phyloP scores from a whole-genome alignment of 2,329 filamentous ascomycete species.

The Epichloe sp. region DNA sequence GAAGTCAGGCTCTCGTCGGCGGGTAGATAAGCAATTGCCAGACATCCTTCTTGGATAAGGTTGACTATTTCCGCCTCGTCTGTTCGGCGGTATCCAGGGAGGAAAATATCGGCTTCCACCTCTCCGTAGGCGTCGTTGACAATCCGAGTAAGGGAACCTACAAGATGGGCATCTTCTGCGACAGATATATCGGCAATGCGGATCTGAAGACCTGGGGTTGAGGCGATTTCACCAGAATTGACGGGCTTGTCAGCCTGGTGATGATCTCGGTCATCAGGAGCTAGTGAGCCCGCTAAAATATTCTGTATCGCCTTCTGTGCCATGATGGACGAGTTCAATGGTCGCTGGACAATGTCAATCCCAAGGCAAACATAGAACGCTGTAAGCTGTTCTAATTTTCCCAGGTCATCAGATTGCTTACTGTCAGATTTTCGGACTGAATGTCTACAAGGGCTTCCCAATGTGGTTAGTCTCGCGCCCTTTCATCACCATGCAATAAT shows the following conservation, averaged over 20 bases:
- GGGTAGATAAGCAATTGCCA: constrained; percentile 13
- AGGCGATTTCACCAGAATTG: background rate
- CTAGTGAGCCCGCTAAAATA: background rate
- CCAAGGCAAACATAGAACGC: background rate
- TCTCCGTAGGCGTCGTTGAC: constrained; percentile 16
- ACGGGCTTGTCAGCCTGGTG: background rate
- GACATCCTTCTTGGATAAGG: constrained; percentile 10
- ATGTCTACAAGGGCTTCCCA: no score
- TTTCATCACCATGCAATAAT: no score
- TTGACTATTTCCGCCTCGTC: constrained; percentile 9
- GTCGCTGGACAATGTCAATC: background rate
- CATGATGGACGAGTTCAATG: background rate
- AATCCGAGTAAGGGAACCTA: constrained; percentile 9
- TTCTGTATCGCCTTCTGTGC: background rate
- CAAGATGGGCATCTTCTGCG: constrained; percentile 9
- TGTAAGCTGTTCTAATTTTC: background rate
- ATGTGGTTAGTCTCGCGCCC: no score
- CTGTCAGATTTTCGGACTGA: no score
- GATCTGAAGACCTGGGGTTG: constrained; percentile 6
- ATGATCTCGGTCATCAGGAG: background rate
- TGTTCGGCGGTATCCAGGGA: constrained; percentile 15
- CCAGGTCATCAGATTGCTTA: no score
- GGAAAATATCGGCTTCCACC: constrained; percentile 16
- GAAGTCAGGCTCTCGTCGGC: background rate
- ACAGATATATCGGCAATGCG: constrained; percentile 9